Evolutionary conservation across 805 yeast genomes (phyloP).

Genomic region (Candida koratica): DNA sequence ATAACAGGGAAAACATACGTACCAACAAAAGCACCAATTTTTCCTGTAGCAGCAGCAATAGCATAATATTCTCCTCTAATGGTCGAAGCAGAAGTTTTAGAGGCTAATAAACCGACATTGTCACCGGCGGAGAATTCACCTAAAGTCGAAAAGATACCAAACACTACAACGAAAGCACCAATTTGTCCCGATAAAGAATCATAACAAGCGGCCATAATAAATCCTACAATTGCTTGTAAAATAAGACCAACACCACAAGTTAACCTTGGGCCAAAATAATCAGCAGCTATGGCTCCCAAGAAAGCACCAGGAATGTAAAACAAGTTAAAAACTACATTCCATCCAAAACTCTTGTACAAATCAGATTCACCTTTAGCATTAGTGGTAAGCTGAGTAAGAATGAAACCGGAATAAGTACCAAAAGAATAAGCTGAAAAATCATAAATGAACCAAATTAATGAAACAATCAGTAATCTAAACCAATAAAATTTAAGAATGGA

Average conservation of each 20-base stretch:
- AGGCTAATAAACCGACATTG: conserved; percentile 81
- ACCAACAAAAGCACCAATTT: conserved; percentile 90
- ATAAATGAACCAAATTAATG: conserved; percentile 86
- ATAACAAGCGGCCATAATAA: conserved; percentile 74
- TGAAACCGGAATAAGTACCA: conserved; percentile 76
- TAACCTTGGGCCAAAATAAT: conserved; percentile 85
- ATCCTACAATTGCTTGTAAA: conserved; percentile 76
- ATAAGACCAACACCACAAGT: conserved; percentile 67
- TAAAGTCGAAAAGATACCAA: conserved; percentile 79
- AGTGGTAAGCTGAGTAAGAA: conserved; percentile 56
- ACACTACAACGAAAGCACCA: conserved; percentile 79
- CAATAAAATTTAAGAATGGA: conserved; percentile 75
- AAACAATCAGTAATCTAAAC: conserved; percentile 67
- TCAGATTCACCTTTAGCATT: conserved; percentile 38
- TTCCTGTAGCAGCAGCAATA: conserved; percentile 87
- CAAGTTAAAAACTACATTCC: conserved; percentile 85
- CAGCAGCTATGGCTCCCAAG: conserved; percentile 81
- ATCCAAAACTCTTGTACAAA: conserved; percentile 75
- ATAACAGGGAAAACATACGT: conserved; percentile 85
- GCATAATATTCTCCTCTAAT: conserved; percentile 90
- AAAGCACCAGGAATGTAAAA: conserved; percentile 90
- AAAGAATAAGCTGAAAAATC: conserved; percentile 87
- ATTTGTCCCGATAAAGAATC: conserved; percentile 52
- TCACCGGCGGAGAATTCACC: conserved; percentile 97
- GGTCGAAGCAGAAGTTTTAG: conserved; percentile 82